Conservation (phyloP, 2,329 filamentous ascomycete species). For the Monosporascus sp. region DNA sequence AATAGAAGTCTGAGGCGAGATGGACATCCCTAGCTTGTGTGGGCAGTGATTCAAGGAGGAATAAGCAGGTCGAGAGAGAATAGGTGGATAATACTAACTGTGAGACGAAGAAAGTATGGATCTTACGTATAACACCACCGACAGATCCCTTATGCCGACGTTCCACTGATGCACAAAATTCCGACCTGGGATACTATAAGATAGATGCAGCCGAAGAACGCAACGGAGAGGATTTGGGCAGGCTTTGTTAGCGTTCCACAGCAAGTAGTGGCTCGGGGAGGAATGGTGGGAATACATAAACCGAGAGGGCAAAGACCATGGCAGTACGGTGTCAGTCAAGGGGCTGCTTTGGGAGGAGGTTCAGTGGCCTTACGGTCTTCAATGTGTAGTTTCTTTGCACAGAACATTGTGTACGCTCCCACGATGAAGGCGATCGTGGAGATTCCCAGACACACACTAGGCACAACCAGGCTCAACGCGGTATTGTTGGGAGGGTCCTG, state of each 20-base stretch:
- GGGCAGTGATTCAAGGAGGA: too few species aligned
- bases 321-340: slow-evolving; percentile 1
- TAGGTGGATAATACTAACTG: too few species aligned
- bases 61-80: too few species aligned
- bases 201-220: slow-evolving; percentile 12
- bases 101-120: too few species aligned
- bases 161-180: slow-evolving; percentile 19
- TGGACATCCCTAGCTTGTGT: neutral
- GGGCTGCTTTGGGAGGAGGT: neutral
- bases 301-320: neutral
- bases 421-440: slow-evolving; percentile 10
- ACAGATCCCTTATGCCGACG: slow-evolving; percentile 11
- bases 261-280: too few species aligned
- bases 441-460: slow-evolving; percentile 12
- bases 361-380: slow-evolving; percentile 13
- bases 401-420: slow-evolving; percentile 15
- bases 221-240: slow-evolving; percentile 11
- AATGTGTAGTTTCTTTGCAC: slow-evolving; percentile 11
- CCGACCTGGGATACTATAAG: slow-evolving; percentile 8
- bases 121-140: slow-evolving; percentile 9
- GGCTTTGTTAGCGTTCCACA: too few species aligned
- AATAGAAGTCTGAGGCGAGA: slow-evolving; percentile 7
- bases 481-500: slow-evolving; percentile 16
- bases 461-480: slow-evolving; percentile 5
- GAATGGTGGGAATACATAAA: neutral